phyloP scores from a whole-genome alignment of 2,329 filamentous ascomycete species.

The Teratosphaeria destructans region DNA sequence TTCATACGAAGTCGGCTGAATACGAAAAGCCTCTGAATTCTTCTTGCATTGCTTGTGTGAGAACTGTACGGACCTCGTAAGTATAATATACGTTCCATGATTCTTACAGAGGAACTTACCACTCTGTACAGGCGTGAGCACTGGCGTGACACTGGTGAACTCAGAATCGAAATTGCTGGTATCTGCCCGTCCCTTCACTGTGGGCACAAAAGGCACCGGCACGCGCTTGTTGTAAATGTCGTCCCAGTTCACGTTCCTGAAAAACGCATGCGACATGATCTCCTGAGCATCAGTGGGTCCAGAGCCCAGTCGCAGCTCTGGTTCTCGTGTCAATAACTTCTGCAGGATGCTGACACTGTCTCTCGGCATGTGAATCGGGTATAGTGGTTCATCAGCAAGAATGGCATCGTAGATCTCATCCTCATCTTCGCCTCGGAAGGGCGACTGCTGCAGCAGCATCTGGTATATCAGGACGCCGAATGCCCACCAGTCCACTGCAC shows the following conservation, averaged over 20 bases:
- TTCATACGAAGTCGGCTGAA: constrained; percentile 72
- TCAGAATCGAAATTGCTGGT: constrained; percentile 99
- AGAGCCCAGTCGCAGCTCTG: constrained; percentile 82
- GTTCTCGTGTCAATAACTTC: constrained; percentile 91
- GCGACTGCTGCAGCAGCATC: constrained; percentile 97
- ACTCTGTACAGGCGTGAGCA: constrained; percentile 92
- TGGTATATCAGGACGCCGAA: constrained; percentile 99
- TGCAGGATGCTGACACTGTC: constrained; percentile 96
- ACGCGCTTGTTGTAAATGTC: constrained; percentile 96
- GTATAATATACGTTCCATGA: background rate
- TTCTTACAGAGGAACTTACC: constrained; percentile 49
- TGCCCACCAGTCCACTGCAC: constrained; percentile 98
- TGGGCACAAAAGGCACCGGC: constrained; percentile 76
- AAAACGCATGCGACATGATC: constrained; percentile 98
- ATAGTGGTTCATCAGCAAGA: constrained; percentile 90
- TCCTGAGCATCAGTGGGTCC: constrained; percentile 96
- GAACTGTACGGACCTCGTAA: constrained; percentile 47
- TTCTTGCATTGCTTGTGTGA: constrained; percentile 98
- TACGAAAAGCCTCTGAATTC: constrained; percentile 99
- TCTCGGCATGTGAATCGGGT: constrained; percentile 96
- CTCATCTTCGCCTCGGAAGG: constrained; percentile 96
- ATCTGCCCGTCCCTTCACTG: constrained; percentile 84
- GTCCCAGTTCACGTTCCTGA: constrained; percentile 96
- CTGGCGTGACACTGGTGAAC: constrained; percentile 95
- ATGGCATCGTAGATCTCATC: constrained; percentile 99